These are phyloP conservation scores for Phytophthora europaea DNA, from an alignment of 352 stramenopile genomes.

Conservation along the genomic window DNA sequence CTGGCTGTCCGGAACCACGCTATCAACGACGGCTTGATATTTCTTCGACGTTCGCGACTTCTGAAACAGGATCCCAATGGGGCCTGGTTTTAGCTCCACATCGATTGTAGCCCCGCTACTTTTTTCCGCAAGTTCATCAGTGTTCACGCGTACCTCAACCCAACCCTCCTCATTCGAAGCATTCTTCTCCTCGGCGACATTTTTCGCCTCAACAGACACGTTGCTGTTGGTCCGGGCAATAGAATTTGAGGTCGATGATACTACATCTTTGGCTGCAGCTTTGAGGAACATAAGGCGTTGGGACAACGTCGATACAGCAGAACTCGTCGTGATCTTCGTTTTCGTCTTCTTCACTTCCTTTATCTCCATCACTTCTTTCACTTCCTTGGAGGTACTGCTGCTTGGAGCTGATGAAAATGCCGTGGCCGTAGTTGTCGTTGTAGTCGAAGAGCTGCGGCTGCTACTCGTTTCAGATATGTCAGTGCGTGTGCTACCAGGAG, in stretches of 20 bases:
- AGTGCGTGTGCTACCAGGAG: slow-evolving; percentile 3
- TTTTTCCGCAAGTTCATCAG: slow-evolving; percentile 60
- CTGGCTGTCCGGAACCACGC: slow-evolving; percentile 83
- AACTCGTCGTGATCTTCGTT: slow-evolving; percentile 45
- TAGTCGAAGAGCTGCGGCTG: slow-evolving; percentile 3
- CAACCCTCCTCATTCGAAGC: slow-evolving; percentile 75
- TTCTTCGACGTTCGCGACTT: slow-evolving; percentile 71
- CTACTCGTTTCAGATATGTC: slow-evolving; percentile 13
- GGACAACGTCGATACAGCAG: slow-evolving; percentile 58
- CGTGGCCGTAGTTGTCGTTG: neutral
- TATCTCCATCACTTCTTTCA: slow-evolving; percentile 18
- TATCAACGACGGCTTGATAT: slow-evolving; percentile 84
- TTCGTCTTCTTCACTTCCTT: slow-evolving; percentile 30
- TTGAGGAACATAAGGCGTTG: slow-evolving; percentile 76
- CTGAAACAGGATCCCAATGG: slow-evolving; percentile 86
- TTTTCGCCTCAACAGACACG: slow-evolving; percentile 12
- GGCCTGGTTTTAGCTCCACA: slow-evolving; percentile 73
- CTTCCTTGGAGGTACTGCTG: slow-evolving; percentile 19
- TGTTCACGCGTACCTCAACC: slow-evolving; percentile 76
- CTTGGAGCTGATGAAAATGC: slow-evolving; percentile 17
- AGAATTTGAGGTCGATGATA: slow-evolving; percentile 46
- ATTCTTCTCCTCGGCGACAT: slow-evolving; percentile 40
- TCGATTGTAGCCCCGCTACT: slow-evolving; percentile 60
- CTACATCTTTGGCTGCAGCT: slow-evolving; percentile 73
- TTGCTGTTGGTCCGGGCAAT: slow-evolving; percentile 29